Conservation (phyloP, 805 yeast species). For the Myxozyma mucilagina region DNA sequence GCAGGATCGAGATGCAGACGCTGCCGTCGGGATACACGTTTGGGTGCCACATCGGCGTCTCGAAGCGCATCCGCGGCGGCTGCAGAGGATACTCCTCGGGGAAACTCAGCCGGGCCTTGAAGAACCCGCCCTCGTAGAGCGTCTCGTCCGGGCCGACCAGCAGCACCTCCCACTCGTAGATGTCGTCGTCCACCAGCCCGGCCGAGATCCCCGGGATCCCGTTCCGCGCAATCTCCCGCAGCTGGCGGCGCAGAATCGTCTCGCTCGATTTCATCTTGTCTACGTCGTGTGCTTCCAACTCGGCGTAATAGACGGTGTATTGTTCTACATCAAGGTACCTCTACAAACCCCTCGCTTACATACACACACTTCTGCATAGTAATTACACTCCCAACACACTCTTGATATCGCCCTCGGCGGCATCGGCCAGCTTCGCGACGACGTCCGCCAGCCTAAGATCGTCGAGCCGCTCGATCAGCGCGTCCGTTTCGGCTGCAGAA, state of each 20-base stretch:
- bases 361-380: conserved; percentile 1
- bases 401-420: conserved; percentile 57
- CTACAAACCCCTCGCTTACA: background rate
- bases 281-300: too few relatives aligned
- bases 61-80: conserved; percentile 64
- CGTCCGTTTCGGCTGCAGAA: conserved; percentile 75
- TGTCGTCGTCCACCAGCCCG: conserved; percentile 65
- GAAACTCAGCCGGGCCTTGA: conserved; percentile 60
- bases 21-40: conserved; percentile 82
- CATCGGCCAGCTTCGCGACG: conserved; percentile 66
- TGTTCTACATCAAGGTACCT: background rate
- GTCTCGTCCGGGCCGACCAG: conserved; percentile 72
- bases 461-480: conserved; percentile 74
- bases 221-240: conserved; percentile 26
- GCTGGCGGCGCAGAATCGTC: conserved; percentile 29
- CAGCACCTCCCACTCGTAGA: conserved; percentile 61
- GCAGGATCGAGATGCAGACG: conserved; percentile 82
- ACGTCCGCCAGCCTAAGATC: conserved; percentile 76
- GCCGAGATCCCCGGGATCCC: conserved; percentile 61
- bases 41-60: conserved; percentile 79
- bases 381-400: conserved; percentile 50
- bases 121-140: conserved; percentile 73
- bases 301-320: background rate
- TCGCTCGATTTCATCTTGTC: conserved; percentile 20
- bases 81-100: conserved; percentile 70